A percentile compares a stretch with the other conserved stretches of the same genome.
Evolutionary conservation across 2,329 filamentous ascomycete species (phyloP).

Genomic region (Botryosphaeria dothidea): DNA sequence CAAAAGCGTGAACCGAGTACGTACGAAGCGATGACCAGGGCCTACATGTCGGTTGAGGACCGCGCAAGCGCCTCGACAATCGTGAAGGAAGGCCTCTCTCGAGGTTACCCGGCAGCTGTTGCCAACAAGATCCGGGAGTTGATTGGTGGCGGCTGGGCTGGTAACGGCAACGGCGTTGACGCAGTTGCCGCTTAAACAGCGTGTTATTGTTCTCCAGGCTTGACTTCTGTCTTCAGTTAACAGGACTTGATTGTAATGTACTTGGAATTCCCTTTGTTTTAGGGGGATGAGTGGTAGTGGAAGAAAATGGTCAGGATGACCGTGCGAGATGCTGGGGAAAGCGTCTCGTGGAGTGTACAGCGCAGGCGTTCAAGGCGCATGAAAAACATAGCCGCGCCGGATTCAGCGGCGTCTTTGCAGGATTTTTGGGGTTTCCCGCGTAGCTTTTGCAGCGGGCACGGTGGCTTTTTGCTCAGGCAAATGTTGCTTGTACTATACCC

Average conservation of each 20-base stretch:
- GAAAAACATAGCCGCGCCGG: background rate
- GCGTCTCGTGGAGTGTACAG: background rate
- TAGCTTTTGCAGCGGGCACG: background rate
- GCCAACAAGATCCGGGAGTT: conserved; percentile 92
- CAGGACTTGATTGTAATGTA: background rate
- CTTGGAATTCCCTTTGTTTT: background rate
- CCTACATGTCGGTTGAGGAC: conserved; percentile 82
- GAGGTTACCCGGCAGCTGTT: conserved; percentile 89
- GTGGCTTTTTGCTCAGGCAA: conserved; percentile 10
- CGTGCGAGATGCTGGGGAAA: background rate
- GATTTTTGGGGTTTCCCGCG: background rate
- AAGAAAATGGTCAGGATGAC: background rate
- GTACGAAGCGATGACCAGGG: conserved; percentile 97
- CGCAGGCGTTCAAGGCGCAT: conserved; percentile 8
- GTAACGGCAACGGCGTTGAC: conserved; percentile 13
- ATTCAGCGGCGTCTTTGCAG: background rate
- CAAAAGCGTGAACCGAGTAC: conserved; percentile 92
- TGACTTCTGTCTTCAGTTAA: background rate
- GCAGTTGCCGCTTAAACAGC: background rate
- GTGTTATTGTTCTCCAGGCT: background rate
- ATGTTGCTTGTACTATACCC: conserved; percentile 12
- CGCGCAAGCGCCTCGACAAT: conserved; percentile 73
- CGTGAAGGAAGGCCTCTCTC: conserved; percentile 84
- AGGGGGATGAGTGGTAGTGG: background rate
- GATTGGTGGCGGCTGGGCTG: conserved; percentile 50